A percentile compares a stretch with the other conserved stretches of the same genome.
These are phyloP conservation scores for Sinapis alba DNA, from an alignment of 441 rosid species.

Conservation along the genomic window DNA sequence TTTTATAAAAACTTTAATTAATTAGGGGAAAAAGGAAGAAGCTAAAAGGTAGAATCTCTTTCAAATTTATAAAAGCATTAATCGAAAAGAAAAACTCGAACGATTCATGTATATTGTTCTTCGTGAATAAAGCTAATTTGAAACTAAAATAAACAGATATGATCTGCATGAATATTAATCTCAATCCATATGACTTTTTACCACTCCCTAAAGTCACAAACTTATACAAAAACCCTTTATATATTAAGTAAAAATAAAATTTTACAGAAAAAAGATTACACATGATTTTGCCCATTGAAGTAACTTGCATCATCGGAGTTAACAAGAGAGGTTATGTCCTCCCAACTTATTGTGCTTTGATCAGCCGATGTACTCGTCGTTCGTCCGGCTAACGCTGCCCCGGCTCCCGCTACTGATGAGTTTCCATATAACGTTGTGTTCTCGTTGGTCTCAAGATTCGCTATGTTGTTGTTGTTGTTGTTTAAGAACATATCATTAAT, in stretches of 20 bases:
- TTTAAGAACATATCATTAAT: constrained; percentile 31
- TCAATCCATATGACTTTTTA: constrained; percentile 9
- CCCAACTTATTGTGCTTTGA: constrained; percentile 45
- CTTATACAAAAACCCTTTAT: constrained; percentile 23
- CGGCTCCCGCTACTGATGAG: constrained; percentile 22
- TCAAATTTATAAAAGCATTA: constrained; percentile 19
- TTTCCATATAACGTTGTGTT: constrained; percentile 32
- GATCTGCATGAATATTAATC: constrained; percentile 33
- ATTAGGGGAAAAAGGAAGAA: constrained; percentile 20
- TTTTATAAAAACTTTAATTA: constrained; percentile 6
- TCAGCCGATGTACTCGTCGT: constrained; percentile 43
- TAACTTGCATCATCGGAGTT: constrained; percentile 40
- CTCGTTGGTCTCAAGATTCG: constrained; percentile 30
- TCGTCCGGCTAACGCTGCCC: constrained; percentile 27
- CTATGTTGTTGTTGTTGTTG: constrained; percentile 26
- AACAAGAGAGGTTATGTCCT: constrained; percentile 42
- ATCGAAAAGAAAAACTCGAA: constrained; percentile 8
- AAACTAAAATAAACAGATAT: constrained; percentile 31
- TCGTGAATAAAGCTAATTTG: constrained; percentile 19
- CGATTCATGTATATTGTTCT: constrained; percentile 11
- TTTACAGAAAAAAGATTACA: constrained; percentile 11
- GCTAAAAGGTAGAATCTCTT: constrained; percentile 29
- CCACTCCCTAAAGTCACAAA: constrained; percentile 8
- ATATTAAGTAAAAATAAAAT: constrained; percentile 16
- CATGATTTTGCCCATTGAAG: constrained; percentile 34